Base-by-base conservation (phyloP, 1,284 basidiomycete species). In the Ceratobasidium sp. region DNA sequence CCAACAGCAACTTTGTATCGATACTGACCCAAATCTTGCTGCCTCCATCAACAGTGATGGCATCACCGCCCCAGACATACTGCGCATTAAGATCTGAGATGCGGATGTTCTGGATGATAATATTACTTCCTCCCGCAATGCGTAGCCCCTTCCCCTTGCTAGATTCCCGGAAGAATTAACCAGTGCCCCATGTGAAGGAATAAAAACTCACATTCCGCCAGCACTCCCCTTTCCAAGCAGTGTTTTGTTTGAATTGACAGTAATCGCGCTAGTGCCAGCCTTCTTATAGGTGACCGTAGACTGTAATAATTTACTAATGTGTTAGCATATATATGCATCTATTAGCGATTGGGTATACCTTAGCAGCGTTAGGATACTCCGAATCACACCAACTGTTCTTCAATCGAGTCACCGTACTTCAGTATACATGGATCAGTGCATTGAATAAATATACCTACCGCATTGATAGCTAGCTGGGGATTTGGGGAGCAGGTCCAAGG, bases 21-120 rank as follows among this genome's bases (percentile, higher is more conserved):
- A 71, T 53, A 71, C 75, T 73, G 40, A 76, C 73, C 74, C 75
- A 76, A 3, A 76, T 50, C 25, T 75, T 60, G 27, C 71, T 70
- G 12, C 72, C 65, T 17, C 72, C 72, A 27, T 64, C 60, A 4
- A 76, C 54, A 7, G 65, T 73, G 40, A 75, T 69, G 13, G 70
- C 76, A 47, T 77, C 76, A 22, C 76, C 76, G 13, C 76, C 75
- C 76, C 76, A 76, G 34, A 76, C 75, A 60, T 68, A 75, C 57
- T 73, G 58, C 4, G 73, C 58, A 62, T 74, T 76, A 38, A 76
- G 72, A 38, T 75, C 71, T 20, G 73, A 73, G 35, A 78, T 77
- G 32, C 73, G 67, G 43, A 78, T 73, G 47, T 77, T 79, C 71
- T 79, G 77, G 57, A 79, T 74, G 68, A 79, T 79, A 45, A 80